Evolutionary conservation across 495 filamentous ascomycete genomes (phyloP).

Genomic region (Patellaria atrata): DNA sequence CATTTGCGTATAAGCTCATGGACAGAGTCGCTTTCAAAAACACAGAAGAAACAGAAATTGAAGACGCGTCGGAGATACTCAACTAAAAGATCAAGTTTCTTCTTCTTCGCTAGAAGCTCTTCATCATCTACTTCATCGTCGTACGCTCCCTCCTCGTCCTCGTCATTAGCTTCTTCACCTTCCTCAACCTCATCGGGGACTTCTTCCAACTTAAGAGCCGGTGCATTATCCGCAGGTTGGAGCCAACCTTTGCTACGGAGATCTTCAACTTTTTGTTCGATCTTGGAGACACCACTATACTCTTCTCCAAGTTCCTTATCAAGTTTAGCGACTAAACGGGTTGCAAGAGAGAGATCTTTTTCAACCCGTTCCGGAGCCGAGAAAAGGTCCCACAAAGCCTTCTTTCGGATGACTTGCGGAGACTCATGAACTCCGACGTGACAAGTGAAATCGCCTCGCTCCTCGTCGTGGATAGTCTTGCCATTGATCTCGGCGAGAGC

Average conservation of each 20-base stretch:
- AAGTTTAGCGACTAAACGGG: slow-evolving; percentile 59
- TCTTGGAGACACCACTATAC: slow-evolving; percentile 55
- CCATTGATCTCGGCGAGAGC: slow-evolving; percentile 88
- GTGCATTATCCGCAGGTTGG: slow-evolving; percentile 47
- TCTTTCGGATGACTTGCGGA: slow-evolving; percentile 73
- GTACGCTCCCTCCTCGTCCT: slow-evolving; percentile 51
- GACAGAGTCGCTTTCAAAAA: slow-evolving; percentile 93
- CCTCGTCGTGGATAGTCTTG: slow-evolving; percentile 87
- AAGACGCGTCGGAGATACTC: slow-evolving; percentile 93
- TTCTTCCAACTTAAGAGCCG: slow-evolving; percentile 46
- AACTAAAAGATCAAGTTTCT: slow-evolving; percentile 87
- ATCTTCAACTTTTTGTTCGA: slow-evolving; percentile 76
- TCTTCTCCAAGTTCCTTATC: slow-evolving; percentile 52
- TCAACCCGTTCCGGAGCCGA: slow-evolving; percentile 79
- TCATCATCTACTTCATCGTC: slow-evolving; percentile 81
- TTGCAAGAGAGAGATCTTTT: slow-evolving; percentile 66
- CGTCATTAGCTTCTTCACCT: slow-evolving; percentile 50
- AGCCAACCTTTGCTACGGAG: slow-evolving; percentile 58
- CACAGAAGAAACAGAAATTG: slow-evolving; percentile 99
- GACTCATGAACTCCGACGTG: slow-evolving; percentile 94
- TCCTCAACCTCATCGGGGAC: slow-evolving; percentile 49
- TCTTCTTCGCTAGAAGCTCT: slow-evolving; percentile 82
- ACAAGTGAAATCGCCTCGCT: slow-evolving; percentile 87
- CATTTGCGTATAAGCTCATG: slow-evolving; percentile 93
- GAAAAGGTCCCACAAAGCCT: slow-evolving; percentile 93